phyloP scores from a whole-genome alignment of 2,329 filamentous ascomycete genomes.

The Aspergillus sp. region DNA sequence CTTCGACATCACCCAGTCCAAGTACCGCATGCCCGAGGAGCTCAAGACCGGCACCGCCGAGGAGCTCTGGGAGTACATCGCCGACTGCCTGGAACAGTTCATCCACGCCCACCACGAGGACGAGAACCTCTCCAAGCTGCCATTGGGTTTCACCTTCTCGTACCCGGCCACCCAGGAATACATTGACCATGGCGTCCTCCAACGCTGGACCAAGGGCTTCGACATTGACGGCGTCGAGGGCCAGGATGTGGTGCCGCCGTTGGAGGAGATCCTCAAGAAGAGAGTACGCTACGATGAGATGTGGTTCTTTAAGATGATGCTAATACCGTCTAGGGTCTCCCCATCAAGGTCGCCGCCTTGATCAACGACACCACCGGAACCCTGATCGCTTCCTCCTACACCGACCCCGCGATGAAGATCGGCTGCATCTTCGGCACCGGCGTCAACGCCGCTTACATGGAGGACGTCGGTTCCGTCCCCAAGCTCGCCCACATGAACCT shows the following conservation, averaged over 20 bases:
- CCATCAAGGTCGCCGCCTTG: constrained; percentile 87
- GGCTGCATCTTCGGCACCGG: constrained; percentile 98
- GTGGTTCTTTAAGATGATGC: neutral
- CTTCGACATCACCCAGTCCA: constrained; percentile 93
- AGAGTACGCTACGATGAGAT: constrained; percentile 48
- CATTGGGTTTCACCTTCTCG: constrained; percentile 93
- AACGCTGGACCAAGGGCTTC: constrained; percentile 97
- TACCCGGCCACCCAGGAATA: constrained; percentile 92
- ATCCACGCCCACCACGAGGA: constrained; percentile 77
- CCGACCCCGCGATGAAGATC: constrained; percentile 88
- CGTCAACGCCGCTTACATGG: constrained; percentile 98
- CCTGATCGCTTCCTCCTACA: constrained; percentile 93
- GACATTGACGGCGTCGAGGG: constrained; percentile 92
- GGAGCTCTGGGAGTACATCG: constrained; percentile 92
- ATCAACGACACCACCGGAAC: constrained; percentile 99
- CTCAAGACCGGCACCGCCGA: constrained; percentile 81
- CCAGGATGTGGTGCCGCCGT: constrained; percentile 82
- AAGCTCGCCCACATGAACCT: constrained; percentile 93
- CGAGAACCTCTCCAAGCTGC: constrained; percentile 60
- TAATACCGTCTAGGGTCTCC: constrained; percentile 63
- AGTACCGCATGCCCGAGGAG: constrained; percentile 92
- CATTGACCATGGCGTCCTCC: constrained; percentile 87
- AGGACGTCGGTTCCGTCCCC: constrained; percentile 83
- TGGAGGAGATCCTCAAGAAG: constrained; percentile 73
- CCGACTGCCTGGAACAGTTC: constrained; percentile 88